Evolutionary conservation across 208 protist species (phyloP).

Genomic region (Acanthamoeba pearcei): DNA sequence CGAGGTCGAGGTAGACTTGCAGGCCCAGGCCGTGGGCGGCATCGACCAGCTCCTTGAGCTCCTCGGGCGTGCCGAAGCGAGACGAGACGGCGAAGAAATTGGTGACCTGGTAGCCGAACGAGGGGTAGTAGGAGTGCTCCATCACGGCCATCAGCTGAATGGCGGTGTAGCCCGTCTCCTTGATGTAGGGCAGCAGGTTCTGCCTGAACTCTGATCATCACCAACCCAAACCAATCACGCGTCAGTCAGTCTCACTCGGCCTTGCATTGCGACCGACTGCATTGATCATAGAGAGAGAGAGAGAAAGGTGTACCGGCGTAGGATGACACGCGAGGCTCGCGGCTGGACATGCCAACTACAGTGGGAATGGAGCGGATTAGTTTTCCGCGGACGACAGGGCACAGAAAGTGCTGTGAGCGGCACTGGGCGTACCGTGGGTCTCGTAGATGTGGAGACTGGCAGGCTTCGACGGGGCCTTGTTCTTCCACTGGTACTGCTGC

Average conservation of each 20-base stretch:
- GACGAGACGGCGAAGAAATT: slow-evolving; percentile 92
- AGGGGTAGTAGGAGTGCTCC: slow-evolving; percentile 96
- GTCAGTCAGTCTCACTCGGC: neutral
- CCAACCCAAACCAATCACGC: neutral
- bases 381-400: too few relatives aligned
- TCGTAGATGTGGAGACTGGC: slow-evolving; percentile 89
- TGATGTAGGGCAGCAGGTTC: slow-evolving; percentile 89
- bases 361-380: neutral
- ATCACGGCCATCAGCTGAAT: slow-evolving; percentile 95
- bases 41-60: slow-evolving; percentile 93
- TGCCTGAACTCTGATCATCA: slow-evolving; percentile 85
- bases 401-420: too few relatives aligned
- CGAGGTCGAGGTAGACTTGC: slow-evolving; percentile 92
- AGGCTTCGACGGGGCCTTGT: slow-evolving; percentile 78
- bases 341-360: slow-evolving; percentile 89
- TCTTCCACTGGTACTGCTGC: slow-evolving; percentile 83
- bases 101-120: slow-evolving; percentile 95
- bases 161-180: slow-evolving; percentile 91
- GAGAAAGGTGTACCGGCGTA: slow-evolving; percentile 79
- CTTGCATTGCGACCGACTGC: neutral
- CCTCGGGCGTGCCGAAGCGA: slow-evolving; percentile 89
- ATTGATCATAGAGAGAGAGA: neutral
- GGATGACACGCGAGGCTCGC: slow-evolving; percentile 81
- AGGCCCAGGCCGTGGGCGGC: slow-evolving; percentile 88
- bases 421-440: slow-evolving; percentile 80